Percentiles rank a stretch among this genome's conserved stretches.
Conservation (phyloP, 1,284 basidiomycete genomes). For the Ustanciosporium gigantosporum region DNA sequence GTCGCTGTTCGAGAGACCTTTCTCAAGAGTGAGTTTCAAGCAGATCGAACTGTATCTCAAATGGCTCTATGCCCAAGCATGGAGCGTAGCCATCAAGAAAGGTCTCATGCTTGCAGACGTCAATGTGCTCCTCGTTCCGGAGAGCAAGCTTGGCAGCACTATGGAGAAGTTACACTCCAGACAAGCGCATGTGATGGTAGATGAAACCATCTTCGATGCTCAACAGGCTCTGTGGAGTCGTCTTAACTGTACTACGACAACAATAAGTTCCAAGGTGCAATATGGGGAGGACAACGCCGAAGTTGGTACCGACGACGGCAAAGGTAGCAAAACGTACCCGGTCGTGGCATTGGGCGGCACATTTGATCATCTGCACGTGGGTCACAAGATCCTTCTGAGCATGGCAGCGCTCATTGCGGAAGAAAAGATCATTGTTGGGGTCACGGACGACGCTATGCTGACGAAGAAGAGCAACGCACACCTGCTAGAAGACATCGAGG, state of each 20-base stretch:
- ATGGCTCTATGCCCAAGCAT: conserved; percentile 50
- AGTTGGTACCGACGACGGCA: conserved; percentile 22
- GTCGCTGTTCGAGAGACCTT: conserved; percentile 15
- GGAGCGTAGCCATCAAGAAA: conserved; percentile 42
- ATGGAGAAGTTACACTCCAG: background rate
- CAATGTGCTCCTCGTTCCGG: conserved; percentile 41
- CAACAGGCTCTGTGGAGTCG: conserved; percentile 3
- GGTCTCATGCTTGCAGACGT: conserved; percentile 44
- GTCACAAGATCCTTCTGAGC: conserved; percentile 94
- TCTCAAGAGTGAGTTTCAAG: conserved; percentile 20
- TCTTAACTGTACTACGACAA: background rate
- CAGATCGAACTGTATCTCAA: conserved; percentile 51
- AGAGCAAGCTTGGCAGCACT: background rate
- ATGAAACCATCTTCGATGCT: conserved; percentile 1
- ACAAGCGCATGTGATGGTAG: conserved; percentile 6
- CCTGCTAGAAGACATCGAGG: conserved; percentile 72
- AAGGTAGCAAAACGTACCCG: conserved; percentile 14
- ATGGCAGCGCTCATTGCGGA: conserved; percentile 82
- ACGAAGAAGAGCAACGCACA: conserved; percentile 73
- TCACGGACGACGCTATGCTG: conserved; percentile 77
- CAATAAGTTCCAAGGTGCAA: conserved; percentile 4
- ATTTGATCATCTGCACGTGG: conserved; percentile 95
- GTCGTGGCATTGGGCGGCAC: conserved; percentile 71
- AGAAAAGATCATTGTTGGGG: conserved; percentile 82
- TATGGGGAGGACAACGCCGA: conserved; percentile 1